These are phyloP conservation scores for Epithemia pelagica DNA, from an alignment of 108 stramenopile species.

Conservation along the genomic window DNA sequence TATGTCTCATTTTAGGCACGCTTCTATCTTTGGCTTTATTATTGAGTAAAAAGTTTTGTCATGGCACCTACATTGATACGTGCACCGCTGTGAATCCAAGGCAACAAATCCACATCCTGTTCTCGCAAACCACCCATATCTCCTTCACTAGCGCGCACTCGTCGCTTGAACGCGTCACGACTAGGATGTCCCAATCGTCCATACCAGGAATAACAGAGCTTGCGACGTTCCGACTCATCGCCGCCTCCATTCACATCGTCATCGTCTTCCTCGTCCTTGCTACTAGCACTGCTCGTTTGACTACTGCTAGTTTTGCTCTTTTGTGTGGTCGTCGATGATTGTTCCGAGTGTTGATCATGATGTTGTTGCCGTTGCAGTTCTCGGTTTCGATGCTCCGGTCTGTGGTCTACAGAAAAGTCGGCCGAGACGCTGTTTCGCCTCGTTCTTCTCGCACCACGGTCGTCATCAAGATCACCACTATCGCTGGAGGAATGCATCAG, in stretches of 20 bases:
- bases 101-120: neutral
- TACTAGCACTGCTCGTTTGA: neutral
- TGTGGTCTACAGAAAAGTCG: no score
- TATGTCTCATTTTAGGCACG: no score
- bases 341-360: neutral
- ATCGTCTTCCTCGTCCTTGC: neutral
- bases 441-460: no score
- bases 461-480: no score
- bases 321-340: neutral
- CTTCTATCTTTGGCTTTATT: no score
- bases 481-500: no score
- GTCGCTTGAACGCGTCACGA: neutral
- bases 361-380: neutral
- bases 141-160: neutral
- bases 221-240: neutral
- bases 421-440: no score
- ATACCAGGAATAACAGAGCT: constrained; percentile 1
- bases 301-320: neutral
- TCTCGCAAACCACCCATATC: neutral
- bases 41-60: neutral
- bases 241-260: neutral
- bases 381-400: no score
- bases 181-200: constrained; percentile 4
- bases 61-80: neutral
- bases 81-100: constrained; percentile 2